phyloP scores from a whole-genome alignment of 2,329 filamentous ascomycete species.

The Teratosphaeria epicoccoides region DNA sequence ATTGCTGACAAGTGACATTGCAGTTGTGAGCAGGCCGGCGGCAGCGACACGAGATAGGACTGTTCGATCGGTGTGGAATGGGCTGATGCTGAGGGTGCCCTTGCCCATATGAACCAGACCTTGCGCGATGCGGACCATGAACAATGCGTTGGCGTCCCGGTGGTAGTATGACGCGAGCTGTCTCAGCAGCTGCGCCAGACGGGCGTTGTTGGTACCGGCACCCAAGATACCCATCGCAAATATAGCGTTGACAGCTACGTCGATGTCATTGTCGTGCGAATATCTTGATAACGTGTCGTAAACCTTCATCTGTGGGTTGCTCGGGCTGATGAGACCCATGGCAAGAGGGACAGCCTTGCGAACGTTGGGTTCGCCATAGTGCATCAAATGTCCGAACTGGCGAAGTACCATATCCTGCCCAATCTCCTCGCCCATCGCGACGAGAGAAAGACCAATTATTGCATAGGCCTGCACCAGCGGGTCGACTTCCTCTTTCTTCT shows the following conservation, averaged over 20 bases:
- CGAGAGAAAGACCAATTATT: conserved; percentile 83
- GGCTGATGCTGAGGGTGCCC: conserved; percentile 87
- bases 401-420: conserved; percentile 98
- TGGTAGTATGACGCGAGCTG: conserved; percentile 98
- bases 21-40: conserved; percentile 77
- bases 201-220: conserved; percentile 95
- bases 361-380: conserved; percentile 96
- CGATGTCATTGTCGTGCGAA: conserved; percentile 96
- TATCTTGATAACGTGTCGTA: conserved; percentile 97
- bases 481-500: conserved; percentile 60
- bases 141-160: conserved; percentile 86
- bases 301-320: conserved; percentile 99
- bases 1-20: conserved; percentile 89
- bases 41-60: conserved; percentile 86
- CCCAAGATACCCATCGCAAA: conserved; percentile 97
- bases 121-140: conserved; percentile 98
- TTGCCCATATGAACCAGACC: conserved; percentile 98
- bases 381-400: conserved; percentile 97
- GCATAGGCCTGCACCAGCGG: conserved; percentile 94
- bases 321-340: conserved; percentile 92
- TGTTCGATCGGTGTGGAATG: conserved; percentile 98
- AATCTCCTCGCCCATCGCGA: conserved; percentile 96
- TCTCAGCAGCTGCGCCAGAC: conserved; percentile 83
- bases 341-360: conserved; percentile 90
- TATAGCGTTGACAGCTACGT: conserved; percentile 96